Evolutionary conservation across 1,139 yeast species (phyloP).

Genomic region (Geotrichum fermentans): DNA sequence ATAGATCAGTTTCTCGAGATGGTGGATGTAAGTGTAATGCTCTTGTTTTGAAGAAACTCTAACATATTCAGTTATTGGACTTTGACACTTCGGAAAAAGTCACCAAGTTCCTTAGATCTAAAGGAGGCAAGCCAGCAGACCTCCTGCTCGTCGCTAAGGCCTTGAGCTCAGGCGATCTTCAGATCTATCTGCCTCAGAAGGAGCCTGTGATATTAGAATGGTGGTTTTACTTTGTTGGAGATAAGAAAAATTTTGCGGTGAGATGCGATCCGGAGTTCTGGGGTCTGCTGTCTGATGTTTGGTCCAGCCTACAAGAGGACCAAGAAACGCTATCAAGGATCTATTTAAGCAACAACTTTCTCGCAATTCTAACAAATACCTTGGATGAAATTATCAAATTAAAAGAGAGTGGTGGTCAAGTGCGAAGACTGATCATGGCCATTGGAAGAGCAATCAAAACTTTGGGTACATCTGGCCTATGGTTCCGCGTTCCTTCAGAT

Average conservation of each 20-base stretch:
- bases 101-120: conserved; percentile 62
- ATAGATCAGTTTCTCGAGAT: too few relatives aligned
- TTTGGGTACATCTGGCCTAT: conserved; percentile 17
- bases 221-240: conserved; percentile 55
- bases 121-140: conserved; percentile 42
- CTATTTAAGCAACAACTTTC: conserved; percentile 18
- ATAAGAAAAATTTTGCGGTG: conserved; percentile 21
- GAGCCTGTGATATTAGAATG: conserved; percentile 60
- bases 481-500: conserved; percentile 19
- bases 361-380: conserved; percentile 16
- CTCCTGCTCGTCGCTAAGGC: conserved; percentile 44
- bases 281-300: conserved; percentile 18
- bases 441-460: conserved; percentile 12
- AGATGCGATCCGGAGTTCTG: conserved; percentile 21
- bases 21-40: conserved; percentile 14
- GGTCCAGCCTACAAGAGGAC: conserved; percentile 16
- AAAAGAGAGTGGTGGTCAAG: neutral
- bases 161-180: conserved; percentile 41
- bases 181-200: conserved; percentile 57
- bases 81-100: conserved; percentile 46
- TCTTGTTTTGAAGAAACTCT: neutral
- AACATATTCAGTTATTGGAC: conserved; percentile 5
- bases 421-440: neutral
- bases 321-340: conserved; percentile 20
- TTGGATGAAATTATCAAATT: neutral